Conservation (phyloP, 2,329 filamentous ascomycete genomes). For the Boeremia exigua region DNA sequence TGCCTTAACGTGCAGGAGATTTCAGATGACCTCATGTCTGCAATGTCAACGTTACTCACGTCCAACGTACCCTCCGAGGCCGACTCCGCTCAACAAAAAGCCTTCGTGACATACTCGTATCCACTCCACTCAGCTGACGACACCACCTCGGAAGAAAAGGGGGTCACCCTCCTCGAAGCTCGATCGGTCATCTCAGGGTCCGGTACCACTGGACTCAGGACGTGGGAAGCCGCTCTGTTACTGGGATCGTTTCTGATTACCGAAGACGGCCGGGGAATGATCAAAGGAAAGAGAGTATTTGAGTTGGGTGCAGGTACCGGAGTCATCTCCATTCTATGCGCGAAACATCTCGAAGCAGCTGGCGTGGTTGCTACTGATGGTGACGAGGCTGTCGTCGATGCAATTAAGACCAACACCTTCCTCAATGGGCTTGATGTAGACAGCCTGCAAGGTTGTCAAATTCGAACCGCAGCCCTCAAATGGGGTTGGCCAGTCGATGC, state of each 20-base stretch:
- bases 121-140: constrained; percentile 27
- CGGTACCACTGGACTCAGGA: constrained; percentile 77
- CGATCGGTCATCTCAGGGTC: constrained; percentile 71
- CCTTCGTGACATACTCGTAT: constrained; percentile 73
- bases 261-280: constrained; percentile 51
- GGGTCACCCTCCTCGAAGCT: constrained; percentile 72
- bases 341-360: constrained; percentile 66
- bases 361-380: constrained; percentile 76
- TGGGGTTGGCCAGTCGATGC: constrained; percentile 69
- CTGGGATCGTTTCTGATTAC: constrained; percentile 70
- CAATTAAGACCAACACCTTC: constrained; percentile 70
- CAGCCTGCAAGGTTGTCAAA: constrained; percentile 22
- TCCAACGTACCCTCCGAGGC: constrained; percentile 69
- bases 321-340: constrained; percentile 75
- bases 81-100: constrained; percentile 72
- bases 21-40: constrained; percentile 77
- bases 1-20: constrained; percentile 68
- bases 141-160: constrained; percentile 27
- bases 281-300: constrained; percentile 65
- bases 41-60: constrained; percentile 69
- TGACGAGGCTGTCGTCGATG: constrained; percentile 72
- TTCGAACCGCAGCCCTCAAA: constrained; percentile 63
- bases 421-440: constrained; percentile 68
- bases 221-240: constrained; percentile 81
- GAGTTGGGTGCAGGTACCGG: constrained; percentile 81